Conservation (phyloP, 2,329 filamentous ascomycete species). For the Escovopsis weberi region DNA sequence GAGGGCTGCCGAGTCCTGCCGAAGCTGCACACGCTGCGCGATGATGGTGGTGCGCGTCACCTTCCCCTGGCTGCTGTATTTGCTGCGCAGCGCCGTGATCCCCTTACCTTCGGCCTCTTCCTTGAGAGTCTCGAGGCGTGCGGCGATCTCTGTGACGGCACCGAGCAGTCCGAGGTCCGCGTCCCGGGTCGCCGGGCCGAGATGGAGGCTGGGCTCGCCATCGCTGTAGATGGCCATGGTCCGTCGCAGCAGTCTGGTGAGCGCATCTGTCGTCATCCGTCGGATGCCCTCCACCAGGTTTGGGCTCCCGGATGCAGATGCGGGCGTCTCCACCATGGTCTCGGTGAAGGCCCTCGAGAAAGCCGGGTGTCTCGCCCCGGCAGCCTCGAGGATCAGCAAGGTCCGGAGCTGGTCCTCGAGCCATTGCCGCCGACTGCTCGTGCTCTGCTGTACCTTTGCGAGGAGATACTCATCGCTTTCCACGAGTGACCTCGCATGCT, state of each 20-base stretch:
- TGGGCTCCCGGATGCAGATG: constrained; percentile 29
- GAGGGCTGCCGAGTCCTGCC: constrained; percentile 56
- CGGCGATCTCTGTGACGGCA: constrained; percentile 26
- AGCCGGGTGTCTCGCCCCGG: constrained; percentile 20
- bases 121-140: constrained; percentile 32
- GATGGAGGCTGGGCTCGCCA: constrained; percentile 23
- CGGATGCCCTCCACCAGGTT: constrained; percentile 43
- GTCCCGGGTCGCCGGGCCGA: constrained; percentile 17
- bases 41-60: constrained; percentile 64
- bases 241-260: constrained; percentile 14
- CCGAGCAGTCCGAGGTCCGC: constrained; percentile 18
- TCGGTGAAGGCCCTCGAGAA: constrained; percentile 47
- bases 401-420: constrained; percentile 32
- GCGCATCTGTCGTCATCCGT: constrained; percentile 30
- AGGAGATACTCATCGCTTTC: constrained; percentile 44
- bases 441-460: constrained; percentile 21
- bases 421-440: constrained; percentile 20
- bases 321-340: constrained; percentile 41
- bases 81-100: constrained; percentile 46
- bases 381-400: constrained; percentile 30
- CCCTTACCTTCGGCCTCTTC: constrained; percentile 28
- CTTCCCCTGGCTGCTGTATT: constrained; percentile 57
- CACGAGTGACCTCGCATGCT: constrained; percentile 32
- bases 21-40: constrained; percentile 68
- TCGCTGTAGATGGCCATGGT: constrained; percentile 16